Evolutionary conservation across 306 rosid genomes (phyloP).

Genomic region (Pyrus betulifolia): DNA sequence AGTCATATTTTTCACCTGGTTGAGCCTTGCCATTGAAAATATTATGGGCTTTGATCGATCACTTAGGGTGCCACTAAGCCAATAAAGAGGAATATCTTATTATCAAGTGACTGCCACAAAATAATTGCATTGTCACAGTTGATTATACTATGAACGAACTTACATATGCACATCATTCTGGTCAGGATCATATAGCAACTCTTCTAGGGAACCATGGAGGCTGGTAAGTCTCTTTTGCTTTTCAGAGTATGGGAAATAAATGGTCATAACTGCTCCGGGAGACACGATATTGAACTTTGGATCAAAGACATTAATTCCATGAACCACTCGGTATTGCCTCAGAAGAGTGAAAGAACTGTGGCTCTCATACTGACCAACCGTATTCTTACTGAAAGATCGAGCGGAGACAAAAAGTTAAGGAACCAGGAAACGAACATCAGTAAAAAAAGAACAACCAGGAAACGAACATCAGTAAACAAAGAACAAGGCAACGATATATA

Average conservation of each 20-base stretch:
- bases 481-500: neutral
- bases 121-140: neutral
- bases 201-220: slow-evolving; percentile 68
- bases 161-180: slow-evolving; percentile 68
- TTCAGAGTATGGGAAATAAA: slow-evolving; percentile 79
- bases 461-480: neutral
- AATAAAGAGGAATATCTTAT: slow-evolving; percentile 14
- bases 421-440: slow-evolving; percentile 6
- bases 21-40: slow-evolving; percentile 90
- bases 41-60: slow-evolving; percentile 80
- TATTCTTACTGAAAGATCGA: slow-evolving; percentile 62
- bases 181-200: slow-evolving; percentile 52
- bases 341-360: slow-evolving; percentile 86
- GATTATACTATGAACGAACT: slow-evolving; percentile 23
- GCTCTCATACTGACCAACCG: slow-evolving; percentile 95
- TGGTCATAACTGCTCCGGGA: slow-evolving; percentile 89
- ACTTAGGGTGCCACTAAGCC: slow-evolving; percentile 53
- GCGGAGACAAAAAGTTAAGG: neutral
- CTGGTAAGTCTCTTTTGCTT: slow-evolving; percentile 71
- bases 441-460: neutral
- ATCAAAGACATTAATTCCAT: slow-evolving; percentile 93
- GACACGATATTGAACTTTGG: slow-evolving; percentile 97
- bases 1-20: slow-evolving; percentile 66
- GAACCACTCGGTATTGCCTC: slow-evolving; percentile 83
- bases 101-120: neutral